A percentile compares a stretch with the other conserved stretches of the same genome.
These are phyloP conservation scores for Rhizophagus prolifer DNA, from an alignment of 192 early-diverging fungal genomes.

Conservation along the genomic window DNA sequence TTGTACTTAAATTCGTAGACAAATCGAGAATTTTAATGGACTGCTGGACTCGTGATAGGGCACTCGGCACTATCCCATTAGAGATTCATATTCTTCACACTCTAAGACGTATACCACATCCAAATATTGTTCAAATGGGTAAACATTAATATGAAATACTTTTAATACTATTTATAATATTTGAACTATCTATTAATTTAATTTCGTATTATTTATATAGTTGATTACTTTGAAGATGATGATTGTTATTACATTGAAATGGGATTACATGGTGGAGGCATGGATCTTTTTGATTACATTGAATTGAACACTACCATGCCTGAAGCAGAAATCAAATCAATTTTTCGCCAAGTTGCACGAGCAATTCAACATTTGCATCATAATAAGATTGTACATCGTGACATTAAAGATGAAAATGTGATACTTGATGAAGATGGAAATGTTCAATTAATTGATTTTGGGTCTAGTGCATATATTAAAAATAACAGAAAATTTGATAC, in stretches of 20 bases:
- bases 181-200: neutral
- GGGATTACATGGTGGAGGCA: slow-evolving; percentile 53
- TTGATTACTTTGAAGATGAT: slow-evolving; percentile 76
- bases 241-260: slow-evolving; percentile 72
- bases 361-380: slow-evolving; percentile 63
- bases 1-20: slow-evolving; percentile 73
- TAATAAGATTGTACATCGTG: slow-evolving; percentile 72
- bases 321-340: slow-evolving; percentile 51
- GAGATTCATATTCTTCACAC: slow-evolving; percentile 77
- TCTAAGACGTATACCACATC: slow-evolving; percentile 52
- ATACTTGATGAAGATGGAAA: slow-evolving; percentile 58
- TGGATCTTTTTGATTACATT: slow-evolving; percentile 72
- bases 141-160: slow-evolving; percentile 12
- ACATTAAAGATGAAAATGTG: slow-evolving; percentile 93
- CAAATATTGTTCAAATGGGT: slow-evolving; percentile 56
- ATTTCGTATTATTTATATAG: slow-evolving; percentile 31
- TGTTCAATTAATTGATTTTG: slow-evolving; percentile 86
- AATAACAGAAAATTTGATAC: slow-evolving; percentile 57
- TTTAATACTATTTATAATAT: neutral
- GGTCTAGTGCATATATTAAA: slow-evolving; percentile 63
- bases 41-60: slow-evolving; percentile 67
- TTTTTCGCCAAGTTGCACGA: slow-evolving; percentile 58
- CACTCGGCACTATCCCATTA: slow-evolving; percentile 66
- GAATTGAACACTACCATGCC: slow-evolving; percentile 59
- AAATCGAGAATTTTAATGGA: slow-evolving; percentile 65